These are phyloP conservation scores for Nannochloropsis limnetica DNA, from an alignment of 352 stramenopile genomes.

Conservation along the genomic window DNA sequence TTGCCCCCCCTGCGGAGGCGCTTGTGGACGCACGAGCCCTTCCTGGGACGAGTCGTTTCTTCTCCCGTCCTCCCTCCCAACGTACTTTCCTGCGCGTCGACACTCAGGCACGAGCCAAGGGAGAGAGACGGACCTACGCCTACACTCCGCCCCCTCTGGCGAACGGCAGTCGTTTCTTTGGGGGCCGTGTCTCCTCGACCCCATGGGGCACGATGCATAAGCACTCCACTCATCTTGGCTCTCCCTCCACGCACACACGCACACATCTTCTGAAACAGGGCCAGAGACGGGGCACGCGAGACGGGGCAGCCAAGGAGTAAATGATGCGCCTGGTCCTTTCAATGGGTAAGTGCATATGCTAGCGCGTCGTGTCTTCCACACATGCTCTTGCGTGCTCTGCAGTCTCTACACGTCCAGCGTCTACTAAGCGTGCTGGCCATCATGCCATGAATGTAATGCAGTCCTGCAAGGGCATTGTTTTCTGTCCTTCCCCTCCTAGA, in stretches of 20 bases:
- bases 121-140: neutral
- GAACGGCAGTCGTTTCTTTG: neutral
- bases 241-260: neutral
- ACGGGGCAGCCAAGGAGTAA: neutral
- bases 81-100: neutral
- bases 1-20: neutral
- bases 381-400: no score
- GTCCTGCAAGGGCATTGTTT: neutral
- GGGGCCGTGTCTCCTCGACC: neutral
- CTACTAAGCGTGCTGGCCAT: neutral
- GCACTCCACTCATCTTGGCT: neutral
- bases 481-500: neutral
- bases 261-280: neutral
- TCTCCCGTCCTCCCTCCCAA: neutral
- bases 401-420: no score
- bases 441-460: neutral
- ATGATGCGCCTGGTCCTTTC: neutral
- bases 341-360: constrained; percentile 12
- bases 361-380: neutral
- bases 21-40: neutral
- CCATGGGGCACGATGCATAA: neutral
- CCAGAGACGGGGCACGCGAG: neutral
- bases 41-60: neutral
- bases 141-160: neutral
- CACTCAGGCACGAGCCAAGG: neutral